Base-by-base conservation (phyloP, 2,329 filamentous ascomycete genomes). In the Helminthosporium solani region DNA sequence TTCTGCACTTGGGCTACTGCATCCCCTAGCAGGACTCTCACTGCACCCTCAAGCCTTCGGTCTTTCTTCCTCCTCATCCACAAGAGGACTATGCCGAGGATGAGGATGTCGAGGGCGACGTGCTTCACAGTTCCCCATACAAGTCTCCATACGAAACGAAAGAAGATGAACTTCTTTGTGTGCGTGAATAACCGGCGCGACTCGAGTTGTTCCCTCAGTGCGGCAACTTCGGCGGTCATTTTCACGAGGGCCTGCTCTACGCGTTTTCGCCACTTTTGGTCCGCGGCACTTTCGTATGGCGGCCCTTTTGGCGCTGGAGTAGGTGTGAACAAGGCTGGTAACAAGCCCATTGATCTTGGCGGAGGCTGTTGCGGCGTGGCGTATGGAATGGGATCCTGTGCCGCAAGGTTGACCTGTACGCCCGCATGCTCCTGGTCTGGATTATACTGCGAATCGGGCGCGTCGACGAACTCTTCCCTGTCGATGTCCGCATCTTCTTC, bases 161-260 rank as follows among this genome's bases (percentile, higher is more conserved):
- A 78, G 19, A 87, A 69, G 43, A 81, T 85, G 50, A 81, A 81
- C 16, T 58, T 50, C 82, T 80, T 56, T 80, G 85, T 56, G 15
- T 82, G 79, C 51, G 82, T 81, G 73, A 87, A 87, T 55, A 92
- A 82, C 11, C 87, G 79, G 0, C 88, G 84, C 0, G 83, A 81
- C 43, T 90, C 86, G 56, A 97, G 86, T 66, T 97, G 91, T 71
- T 99, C 94, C 28, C 94, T 82, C 51, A 97, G 73, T 0, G 94
- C 94, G 1, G 94, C 91, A 25, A 99, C 83, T 71, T 99, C 94
- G 14, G 90, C 87, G 4, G 91, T 95, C 73, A 97, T 84, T 58
- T 90, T 88, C 45, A 92, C 88, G 46, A 97, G 78, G 18, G 90
- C 88, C 34, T 85, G 81, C 73, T 97, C 92, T 51, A 97, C 86